Evolutionary conservation across 108 stramenopile genomes (phyloP).

Genomic region (Nitzschia sp.): DNA sequence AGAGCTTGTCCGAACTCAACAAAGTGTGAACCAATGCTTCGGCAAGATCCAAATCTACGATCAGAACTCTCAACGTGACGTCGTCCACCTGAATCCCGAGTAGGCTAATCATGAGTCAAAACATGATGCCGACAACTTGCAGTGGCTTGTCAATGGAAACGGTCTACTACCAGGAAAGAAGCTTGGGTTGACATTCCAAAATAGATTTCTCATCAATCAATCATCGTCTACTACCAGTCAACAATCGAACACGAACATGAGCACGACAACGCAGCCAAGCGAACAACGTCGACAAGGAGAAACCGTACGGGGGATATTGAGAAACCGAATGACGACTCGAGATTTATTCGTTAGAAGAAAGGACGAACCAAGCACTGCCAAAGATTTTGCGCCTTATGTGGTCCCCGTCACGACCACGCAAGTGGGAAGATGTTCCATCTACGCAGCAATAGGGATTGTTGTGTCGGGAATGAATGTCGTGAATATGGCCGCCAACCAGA

Average conservation of each 20-base stretch:
- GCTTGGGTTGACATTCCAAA: no score
- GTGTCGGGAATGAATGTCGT: slow-evolving; percentile 69
- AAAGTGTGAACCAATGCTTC: no score
- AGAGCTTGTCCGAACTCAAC: no score
- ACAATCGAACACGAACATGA: neutral
- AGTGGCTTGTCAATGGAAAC: slow-evolving; percentile 44
- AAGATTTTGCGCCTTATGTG: slow-evolving; percentile 65
- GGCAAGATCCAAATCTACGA: no score
- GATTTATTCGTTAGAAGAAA: slow-evolving; percentile 45
- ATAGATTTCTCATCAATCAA: no score
- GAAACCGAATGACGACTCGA: slow-evolving; percentile 12
- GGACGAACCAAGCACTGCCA: slow-evolving; percentile 11
- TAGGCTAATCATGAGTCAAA: no score
- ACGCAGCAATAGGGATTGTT: slow-evolving; percentile 82
- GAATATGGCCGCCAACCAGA: slow-evolving; percentile 81
- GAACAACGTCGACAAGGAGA: neutral
- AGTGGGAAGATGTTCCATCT: slow-evolving; percentile 71
- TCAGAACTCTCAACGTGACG: no score
- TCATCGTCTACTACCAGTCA: no score
- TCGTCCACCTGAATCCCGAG: no score
- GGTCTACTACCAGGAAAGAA: neutral
- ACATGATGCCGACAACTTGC: no score
- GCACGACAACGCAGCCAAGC: no score
- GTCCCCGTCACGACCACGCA: slow-evolving; percentile 79
- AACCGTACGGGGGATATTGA: slow-evolving; percentile 42